A percentile compares a stretch with the other conserved stretches of the same genome.
Conservation (phyloP, 176 grass and related monocot species). For the Coix lacrymajobi region DNA sequence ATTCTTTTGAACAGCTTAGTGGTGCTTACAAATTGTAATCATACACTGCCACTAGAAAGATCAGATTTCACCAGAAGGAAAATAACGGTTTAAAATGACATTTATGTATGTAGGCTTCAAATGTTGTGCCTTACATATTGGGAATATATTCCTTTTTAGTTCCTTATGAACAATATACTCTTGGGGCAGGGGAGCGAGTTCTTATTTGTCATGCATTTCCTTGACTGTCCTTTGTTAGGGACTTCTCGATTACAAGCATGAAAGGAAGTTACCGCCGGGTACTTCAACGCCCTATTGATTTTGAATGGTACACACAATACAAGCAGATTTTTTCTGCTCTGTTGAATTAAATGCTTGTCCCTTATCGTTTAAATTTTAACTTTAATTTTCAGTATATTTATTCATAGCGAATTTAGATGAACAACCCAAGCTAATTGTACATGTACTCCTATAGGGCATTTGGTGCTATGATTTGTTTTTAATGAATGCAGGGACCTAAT, state of each 20-base stretch:
- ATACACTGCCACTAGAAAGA: neutral
- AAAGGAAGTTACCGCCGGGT: conserved; percentile 84
- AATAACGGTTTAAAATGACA: neutral
- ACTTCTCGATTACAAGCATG: conserved; percentile 87
- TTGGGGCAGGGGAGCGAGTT: neutral
- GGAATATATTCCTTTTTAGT: neutral
- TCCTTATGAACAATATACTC: neutral
- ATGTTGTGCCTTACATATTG: neutral
- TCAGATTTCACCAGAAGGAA: neutral
- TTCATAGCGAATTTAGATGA: conserved; percentile 1
- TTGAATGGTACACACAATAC: conserved; percentile 52
- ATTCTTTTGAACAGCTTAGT: neutral
- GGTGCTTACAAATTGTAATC: neutral
- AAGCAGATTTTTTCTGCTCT: neutral
- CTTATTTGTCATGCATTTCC: neutral
- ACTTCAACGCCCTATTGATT: conserved; percentile 70
- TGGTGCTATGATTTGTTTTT: conserved; percentile 13
- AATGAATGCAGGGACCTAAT: conserved; percentile 57
- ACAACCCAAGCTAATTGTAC: neutral
- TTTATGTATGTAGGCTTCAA: conserved; percentile 1
- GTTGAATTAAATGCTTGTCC: neutral
- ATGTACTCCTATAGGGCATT: neutral
- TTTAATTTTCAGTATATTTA: neutral
- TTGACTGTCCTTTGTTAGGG: conserved; percentile 47
- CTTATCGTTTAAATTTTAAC: conserved; percentile 6